Evolutionary conservation across 2,329 filamentous ascomycete genomes (phyloP).

Genomic region (Claviceps sp.): DNA sequence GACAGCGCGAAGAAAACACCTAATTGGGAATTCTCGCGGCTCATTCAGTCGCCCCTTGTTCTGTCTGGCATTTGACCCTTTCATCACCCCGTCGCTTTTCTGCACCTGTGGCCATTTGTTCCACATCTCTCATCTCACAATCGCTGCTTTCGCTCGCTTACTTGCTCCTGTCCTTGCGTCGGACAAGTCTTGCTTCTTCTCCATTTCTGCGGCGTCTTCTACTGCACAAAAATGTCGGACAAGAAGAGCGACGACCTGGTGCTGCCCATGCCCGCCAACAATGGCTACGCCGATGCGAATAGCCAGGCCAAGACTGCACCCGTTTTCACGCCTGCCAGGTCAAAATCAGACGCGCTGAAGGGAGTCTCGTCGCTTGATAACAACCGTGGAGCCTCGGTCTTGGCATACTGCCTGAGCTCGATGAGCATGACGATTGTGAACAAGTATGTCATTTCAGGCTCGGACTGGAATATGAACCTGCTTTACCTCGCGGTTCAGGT

Average conservation of each 20-base stretch:
- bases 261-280: background rate
- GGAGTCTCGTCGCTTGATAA: conserved; percentile 38
- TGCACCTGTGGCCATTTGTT: background rate
- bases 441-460: conserved; percentile 91
- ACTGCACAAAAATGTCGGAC: background rate
- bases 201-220: background rate
- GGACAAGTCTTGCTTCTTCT: background rate
- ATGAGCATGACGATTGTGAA: conserved; percentile 99
- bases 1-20: background rate
- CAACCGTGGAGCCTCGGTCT: conserved; percentile 66
- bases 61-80: background rate
- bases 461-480: conserved; percentile 89
- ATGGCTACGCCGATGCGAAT: conserved; percentile 1
- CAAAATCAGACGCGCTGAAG: conserved; percentile 5
- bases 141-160: background rate
- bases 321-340: conserved; percentile 3
- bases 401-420: conserved; percentile 88
- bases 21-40: background rate
- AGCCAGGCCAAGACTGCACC: background rate
- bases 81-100: background rate
- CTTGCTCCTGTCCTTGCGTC: background rate
- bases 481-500: conserved; percentile 90
- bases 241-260: conserved; percentile 5
- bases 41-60: background rate
- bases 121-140: background rate